A percentile compares a stretch with the other conserved stretches of the same genome.
Evolutionary conservation across 2,329 filamentous ascomycete species (phyloP).

Genomic region (Colletotrichum graminicola): DNA sequence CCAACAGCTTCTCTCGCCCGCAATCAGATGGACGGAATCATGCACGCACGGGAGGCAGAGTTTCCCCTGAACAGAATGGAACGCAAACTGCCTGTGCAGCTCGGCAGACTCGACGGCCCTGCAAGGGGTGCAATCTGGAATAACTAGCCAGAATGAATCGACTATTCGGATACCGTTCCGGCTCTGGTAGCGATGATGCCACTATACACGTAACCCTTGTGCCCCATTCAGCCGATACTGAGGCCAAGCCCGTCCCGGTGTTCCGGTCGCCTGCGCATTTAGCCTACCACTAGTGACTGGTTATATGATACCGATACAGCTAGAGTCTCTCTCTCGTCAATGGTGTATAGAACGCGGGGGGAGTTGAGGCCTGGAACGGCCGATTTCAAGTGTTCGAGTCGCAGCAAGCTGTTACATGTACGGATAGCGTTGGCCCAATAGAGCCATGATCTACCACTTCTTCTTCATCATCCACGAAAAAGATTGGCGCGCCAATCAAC

Average conservation of each 20-base stretch:
- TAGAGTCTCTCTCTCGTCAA: conserved; percentile 12
- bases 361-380: conserved; percentile 9
- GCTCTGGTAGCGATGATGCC: background rate
- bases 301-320: background rate
- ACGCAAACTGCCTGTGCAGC: conserved; percentile 25
- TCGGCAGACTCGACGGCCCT: conserved; percentile 20
- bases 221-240: conserved; percentile 18
- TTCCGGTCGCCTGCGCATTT: conserved; percentile 46
- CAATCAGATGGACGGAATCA: conserved; percentile 10
- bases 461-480: background rate
- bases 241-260: conserved; percentile 43
- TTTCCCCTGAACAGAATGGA: conserved; percentile 28
- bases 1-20: background rate
- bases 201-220: background rate
- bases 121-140: conserved; percentile 28
- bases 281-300: conserved; percentile 8
- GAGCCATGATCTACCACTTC: background rate
- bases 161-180: conserved; percentile 26
- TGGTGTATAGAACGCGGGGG: background rate
- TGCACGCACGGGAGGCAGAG: conserved; percentile 20
- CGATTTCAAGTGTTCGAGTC: conserved; percentile 26
- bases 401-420: conserved; percentile 5
- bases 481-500: conserved; percentile 16
- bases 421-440: background rate
- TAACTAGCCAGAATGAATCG: background rate